Percentiles rank a stretch among this genome's conserved stretches.
These are phyloP conservation scores for Candida smagusa DNA, from an alignment of 1,139 yeast species.

Conservation along the genomic window DNA sequence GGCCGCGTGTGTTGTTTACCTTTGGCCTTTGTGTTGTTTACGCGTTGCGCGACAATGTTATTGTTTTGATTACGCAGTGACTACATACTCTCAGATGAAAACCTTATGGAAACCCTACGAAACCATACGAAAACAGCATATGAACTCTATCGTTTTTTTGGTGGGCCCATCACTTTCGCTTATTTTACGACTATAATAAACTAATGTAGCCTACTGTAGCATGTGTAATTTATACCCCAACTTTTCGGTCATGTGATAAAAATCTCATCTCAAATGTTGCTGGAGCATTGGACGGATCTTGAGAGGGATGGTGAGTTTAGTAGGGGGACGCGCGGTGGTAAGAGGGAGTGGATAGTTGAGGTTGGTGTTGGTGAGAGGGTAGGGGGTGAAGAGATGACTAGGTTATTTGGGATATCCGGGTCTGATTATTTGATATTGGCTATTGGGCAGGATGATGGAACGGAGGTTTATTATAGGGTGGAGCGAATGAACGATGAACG, in stretches of 20 bases:
- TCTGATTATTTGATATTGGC: slow-evolving; percentile 7
- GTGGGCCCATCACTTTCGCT: too few relatives aligned
- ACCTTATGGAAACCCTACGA: too few relatives aligned
- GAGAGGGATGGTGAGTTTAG: slow-evolving; percentile 1
- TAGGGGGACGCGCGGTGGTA: slow-evolving; percentile 5
- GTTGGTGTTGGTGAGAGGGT: slow-evolving; percentile 3
- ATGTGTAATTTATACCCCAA: too few relatives aligned
- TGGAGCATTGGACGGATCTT: slow-evolving; percentile 9
- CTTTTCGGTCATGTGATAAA: neutral
- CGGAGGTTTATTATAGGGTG: slow-evolving; percentile 8
- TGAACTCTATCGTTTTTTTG: too few relatives aligned
- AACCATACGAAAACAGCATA: too few relatives aligned
- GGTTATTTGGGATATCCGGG: slow-evolving; percentile 4
- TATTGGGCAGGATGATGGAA: slow-evolving; percentile 7
- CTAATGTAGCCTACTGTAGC: too few relatives aligned
- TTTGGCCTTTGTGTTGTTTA: slow-evolving; percentile 1
- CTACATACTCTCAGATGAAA: too few relatives aligned
- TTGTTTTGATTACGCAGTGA: too few relatives aligned
- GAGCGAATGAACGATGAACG: neutral
- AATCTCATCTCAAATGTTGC: slow-evolving; percentile 3
- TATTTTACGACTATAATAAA: too few relatives aligned
- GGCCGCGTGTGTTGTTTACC: slow-evolving; percentile 2
- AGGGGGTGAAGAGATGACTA: slow-evolving; percentile 2
- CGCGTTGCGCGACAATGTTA: neutral
- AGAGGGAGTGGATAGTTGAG: slow-evolving; percentile 6